A percentile compares a stretch with the other conserved stretches of the same genome.
These are phyloP conservation scores for Emericellopsis cladophorae DNA, from an alignment of 2,329 filamentous ascomycete species.

Conservation along the genomic window DNA sequence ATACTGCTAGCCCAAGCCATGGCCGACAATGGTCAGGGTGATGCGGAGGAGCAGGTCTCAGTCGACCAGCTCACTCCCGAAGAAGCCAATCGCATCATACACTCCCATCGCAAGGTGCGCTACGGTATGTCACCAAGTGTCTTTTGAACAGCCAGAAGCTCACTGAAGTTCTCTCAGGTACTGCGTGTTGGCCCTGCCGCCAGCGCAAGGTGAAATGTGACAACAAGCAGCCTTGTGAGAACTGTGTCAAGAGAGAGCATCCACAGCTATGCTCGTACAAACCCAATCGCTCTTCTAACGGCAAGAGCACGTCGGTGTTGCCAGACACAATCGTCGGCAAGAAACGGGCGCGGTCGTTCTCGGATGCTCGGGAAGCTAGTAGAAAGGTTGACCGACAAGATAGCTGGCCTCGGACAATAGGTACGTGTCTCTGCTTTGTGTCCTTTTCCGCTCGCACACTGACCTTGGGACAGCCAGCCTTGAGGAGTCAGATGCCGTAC, in stretches of 20 bases:
- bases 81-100: conserved; percentile 55
- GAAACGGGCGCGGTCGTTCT: conserved; percentile 20
- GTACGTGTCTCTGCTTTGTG: conserved; percentile 11
- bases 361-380: conserved; percentile 12
- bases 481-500: conserved; percentile 42
- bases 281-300: conserved; percentile 36
- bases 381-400: conserved; percentile 22
- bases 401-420: conserved; percentile 28
- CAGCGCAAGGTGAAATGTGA: conserved; percentile 59
- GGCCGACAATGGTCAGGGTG: conserved; percentile 24
- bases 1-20: conserved; percentile 14
- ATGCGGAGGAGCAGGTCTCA: conserved; percentile 28
- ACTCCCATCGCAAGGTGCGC: conserved; percentile 55
- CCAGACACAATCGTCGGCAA: conserved; percentile 11
- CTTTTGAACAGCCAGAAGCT: not conserved
- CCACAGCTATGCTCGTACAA: conserved; percentile 54
- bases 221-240: conserved; percentile 56
- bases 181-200: conserved; percentile 54
- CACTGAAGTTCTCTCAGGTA: conserved; percentile 25
- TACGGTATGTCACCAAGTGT: conserved; percentile 35
- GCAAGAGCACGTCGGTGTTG: conserved; percentile 16
- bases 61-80: conserved; percentile 49
- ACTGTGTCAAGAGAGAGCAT: conserved; percentile 54
- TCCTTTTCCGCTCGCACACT: not conserved
- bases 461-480: conserved; percentile 19